A percentile compares a stretch with the other conserved stretches of the same genome.
phyloP scores from a whole-genome alignment of 1,139 yeast genomes.

The Scheffersomyces cryptocercus region DNA sequence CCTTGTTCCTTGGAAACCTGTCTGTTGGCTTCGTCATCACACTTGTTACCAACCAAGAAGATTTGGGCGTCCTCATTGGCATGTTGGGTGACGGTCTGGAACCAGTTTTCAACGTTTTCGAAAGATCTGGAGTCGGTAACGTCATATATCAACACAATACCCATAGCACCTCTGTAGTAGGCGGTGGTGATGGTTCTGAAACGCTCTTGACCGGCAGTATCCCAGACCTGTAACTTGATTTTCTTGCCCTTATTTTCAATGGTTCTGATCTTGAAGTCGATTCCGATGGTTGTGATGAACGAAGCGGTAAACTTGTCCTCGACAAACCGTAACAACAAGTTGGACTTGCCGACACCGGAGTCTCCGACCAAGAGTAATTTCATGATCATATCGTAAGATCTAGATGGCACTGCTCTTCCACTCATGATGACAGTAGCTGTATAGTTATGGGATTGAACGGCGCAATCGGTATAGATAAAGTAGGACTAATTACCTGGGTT shows the following conservation, averaged over 20 bases:
- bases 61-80: slow-evolving; percentile 95
- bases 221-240: slow-evolving; percentile 97
- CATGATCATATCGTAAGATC: slow-evolving; percentile 92
- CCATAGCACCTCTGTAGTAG: slow-evolving; percentile 98
- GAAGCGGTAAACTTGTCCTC: slow-evolving; percentile 97
- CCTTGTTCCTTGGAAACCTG: slow-evolving; percentile 89
- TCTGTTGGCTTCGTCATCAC: slow-evolving; percentile 78
- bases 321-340: slow-evolving; percentile 89
- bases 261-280: slow-evolving; percentile 96
- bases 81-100: slow-evolving; percentile 90
- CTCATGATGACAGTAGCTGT: slow-evolving; percentile 34
- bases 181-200: slow-evolving; percentile 98
- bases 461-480: too few relatives aligned
- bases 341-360: slow-evolving; percentile 94
- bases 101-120: slow-evolving; percentile 86
- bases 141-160: slow-evolving; percentile 92
- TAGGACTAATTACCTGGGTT: too few relatives aligned
- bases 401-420: slow-evolving; percentile 59
- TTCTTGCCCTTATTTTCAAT: slow-evolving; percentile 91
- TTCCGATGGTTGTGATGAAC: slow-evolving; percentile 95
- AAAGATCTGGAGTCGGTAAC: slow-evolving; percentile 95
- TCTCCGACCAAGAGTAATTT: slow-evolving; percentile 94
- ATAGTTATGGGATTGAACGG: too few relatives aligned
- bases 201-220: slow-evolving; percentile 98
- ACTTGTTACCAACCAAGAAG: slow-evolving; percentile 92